Conservation (phyloP, 495 filamentous ascomycete species). For the Penicillium fimorum region DNA sequence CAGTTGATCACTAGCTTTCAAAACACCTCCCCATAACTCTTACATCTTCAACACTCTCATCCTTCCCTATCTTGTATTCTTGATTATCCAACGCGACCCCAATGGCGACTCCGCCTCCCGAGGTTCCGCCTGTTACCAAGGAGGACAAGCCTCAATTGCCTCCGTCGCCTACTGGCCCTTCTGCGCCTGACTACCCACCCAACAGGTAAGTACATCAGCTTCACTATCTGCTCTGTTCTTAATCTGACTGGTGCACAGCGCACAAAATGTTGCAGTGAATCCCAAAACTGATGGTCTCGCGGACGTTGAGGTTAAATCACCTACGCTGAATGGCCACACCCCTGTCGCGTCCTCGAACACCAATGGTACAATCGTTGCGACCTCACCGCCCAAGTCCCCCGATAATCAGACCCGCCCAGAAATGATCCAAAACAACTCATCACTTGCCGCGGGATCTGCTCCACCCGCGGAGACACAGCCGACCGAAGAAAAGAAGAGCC, state of each 20-base stretch:
- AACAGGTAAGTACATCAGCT: conserved; percentile 29
- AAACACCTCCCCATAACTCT: conserved; percentile 10
- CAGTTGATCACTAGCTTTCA: conserved; percentile 13
- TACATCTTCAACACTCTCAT: conserved; percentile 15
- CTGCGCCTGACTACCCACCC: conserved; percentile 31
- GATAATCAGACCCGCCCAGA: conserved; percentile 16
- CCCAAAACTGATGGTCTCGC: conserved; percentile 20
- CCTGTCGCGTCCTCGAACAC: conserved; percentile 20
- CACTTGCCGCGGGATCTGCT: conserved; percentile 5
- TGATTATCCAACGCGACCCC: conserved; percentile 17
- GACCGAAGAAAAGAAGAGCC: conserved; percentile 7
- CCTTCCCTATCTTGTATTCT: conserved; percentile 15
- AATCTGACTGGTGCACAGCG: conserved; percentile 1
- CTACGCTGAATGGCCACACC: conserved; percentile 34
- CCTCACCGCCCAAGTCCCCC: conserved; percentile 40
- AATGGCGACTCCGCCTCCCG: conserved; percentile 53
- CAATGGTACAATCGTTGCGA: conserved; percentile 33
- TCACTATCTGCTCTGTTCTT: conserved; percentile 4
- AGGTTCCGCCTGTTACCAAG: conserved; percentile 41
- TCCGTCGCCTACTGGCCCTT: conserved; percentile 40
- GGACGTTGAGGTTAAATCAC: conserved; percentile 18
- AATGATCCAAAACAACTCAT: conserved; percentile 2
- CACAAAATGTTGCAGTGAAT: conserved; percentile 18
- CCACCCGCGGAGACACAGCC: conserved; percentile 14
- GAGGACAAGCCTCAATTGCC: conserved; percentile 49